Conservation (phyloP, 1,284 basidiomycete species). For the Wallemia hederae region DNA sequence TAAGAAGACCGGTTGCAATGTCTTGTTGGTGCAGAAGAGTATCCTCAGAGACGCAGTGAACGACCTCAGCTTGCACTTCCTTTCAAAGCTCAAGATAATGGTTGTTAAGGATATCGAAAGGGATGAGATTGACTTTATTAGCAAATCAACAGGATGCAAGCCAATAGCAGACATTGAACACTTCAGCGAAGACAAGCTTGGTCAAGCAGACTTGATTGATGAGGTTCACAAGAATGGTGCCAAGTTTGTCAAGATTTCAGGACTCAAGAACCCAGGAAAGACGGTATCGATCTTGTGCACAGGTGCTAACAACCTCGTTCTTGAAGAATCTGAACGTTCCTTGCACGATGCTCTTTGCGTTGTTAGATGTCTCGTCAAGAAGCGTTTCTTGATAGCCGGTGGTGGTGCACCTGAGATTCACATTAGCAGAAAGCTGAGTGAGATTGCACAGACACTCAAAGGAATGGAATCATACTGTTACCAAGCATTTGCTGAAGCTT, state of each 20-base stretch:
- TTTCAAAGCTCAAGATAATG: constrained; percentile 89
- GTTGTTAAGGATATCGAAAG: constrained; percentile 95
- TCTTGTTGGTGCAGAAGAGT: constrained; percentile 86
- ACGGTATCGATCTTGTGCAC: constrained; percentile 90
- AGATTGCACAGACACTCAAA: constrained; percentile 75
- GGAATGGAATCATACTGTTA: constrained; percentile 99
- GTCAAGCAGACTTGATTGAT: constrained; percentile 81
- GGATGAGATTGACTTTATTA: constrained; percentile 93
- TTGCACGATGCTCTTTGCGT: constrained; percentile 95
- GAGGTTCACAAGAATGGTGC: constrained; percentile 60
- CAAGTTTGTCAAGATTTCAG: constrained; percentile 80
- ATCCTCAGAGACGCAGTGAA: constrained; percentile 96
- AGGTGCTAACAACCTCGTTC: constrained; percentile 71
- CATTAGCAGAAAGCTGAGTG: constrained; percentile 70
- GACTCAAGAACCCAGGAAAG: constrained; percentile 77
- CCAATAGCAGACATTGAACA: constrained; percentile 92
- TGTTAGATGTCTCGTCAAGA: constrained; percentile 92
- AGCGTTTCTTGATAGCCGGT: constrained; percentile 30
- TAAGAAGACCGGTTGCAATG: constrained; percentile 97
- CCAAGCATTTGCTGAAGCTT: constrained; percentile 88
- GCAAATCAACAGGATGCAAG: constrained; percentile 79
- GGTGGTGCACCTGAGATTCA: constrained; percentile 86
- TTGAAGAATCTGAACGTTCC: constrained; percentile 91
- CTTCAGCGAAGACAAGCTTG: constrained; percentile 97
- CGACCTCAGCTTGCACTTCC: constrained; percentile 92